phyloP scores from a whole-genome alignment of 331 rosid species.

The Pyrus hybrid region DNA sequence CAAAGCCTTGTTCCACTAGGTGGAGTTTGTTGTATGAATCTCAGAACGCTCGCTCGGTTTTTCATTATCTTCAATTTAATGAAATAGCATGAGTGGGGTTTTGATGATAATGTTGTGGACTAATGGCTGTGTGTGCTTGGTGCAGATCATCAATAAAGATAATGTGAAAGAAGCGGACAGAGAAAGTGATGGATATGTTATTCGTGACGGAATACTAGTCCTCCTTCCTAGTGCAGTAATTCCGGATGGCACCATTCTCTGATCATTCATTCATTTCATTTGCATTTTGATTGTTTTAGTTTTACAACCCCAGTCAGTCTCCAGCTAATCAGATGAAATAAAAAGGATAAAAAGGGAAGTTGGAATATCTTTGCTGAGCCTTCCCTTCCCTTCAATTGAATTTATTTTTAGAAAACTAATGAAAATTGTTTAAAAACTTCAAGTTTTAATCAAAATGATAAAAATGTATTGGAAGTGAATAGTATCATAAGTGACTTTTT shows the following conservation, averaged over 20 bases:
- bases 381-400: neutral
- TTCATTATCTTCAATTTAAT: neutral
- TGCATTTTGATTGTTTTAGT: neutral
- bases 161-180: constrained; percentile 19
- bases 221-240: constrained; percentile 18
- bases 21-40: no score
- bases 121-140: neutral
- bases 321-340: neutral
- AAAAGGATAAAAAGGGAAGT: neutral
- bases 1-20: no score
- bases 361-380: neutral
- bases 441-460: no score
- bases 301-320: neutral
- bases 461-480: no score
- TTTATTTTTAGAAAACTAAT: no score
- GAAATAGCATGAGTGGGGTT: neutral
- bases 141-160: constrained; percentile 37
- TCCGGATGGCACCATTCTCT: constrained; percentile 21
- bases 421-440: no score
- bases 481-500: no score
- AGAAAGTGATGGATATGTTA: constrained; percentile 24
- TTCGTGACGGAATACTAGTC: constrained; percentile 26
- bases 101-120: neutral
- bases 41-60: no score
- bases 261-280: neutral